A percentile compares a stretch with the other conserved stretches of the same genome.
These are phyloP conservation scores for Myxozyma geophila DNA, from an alignment of 805 yeast species.

Conservation along the genomic window DNA sequence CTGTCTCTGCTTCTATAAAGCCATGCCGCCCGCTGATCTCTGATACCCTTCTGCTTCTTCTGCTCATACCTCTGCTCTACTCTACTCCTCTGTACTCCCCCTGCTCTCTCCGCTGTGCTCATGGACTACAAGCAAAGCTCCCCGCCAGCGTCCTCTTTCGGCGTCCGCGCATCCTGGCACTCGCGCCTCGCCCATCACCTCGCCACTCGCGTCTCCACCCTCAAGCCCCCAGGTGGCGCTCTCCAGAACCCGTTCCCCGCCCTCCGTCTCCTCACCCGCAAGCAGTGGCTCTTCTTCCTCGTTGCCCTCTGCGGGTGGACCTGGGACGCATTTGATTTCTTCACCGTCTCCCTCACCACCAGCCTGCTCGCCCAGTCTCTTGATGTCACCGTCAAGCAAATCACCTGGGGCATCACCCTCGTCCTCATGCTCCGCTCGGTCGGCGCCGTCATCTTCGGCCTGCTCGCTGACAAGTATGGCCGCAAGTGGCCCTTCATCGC, in stretches of 20 bases:
- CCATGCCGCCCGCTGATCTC: background rate
- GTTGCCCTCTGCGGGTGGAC: conserved; percentile 71
- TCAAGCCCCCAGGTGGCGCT: conserved; percentile 41
- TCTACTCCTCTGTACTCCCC: conserved; percentile 1
- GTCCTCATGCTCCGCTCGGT: conserved; percentile 73
- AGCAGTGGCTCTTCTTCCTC: conserved; percentile 64
- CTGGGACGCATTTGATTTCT: conserved; percentile 74
- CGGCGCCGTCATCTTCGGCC: conserved; percentile 71
- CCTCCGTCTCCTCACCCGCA: conserved; percentile 52
- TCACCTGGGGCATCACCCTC: conserved; percentile 75
- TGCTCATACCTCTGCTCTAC: background rate
- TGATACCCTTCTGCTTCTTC: background rate
- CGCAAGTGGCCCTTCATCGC: conserved; percentile 67
- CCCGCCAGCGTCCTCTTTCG: background rate
- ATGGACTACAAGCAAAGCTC: background rate
- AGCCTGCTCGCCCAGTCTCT: conserved; percentile 56
- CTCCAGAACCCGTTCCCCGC: conserved; percentile 64
- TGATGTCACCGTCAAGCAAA: conserved; percentile 51
- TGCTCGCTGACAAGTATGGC: conserved; percentile 65
- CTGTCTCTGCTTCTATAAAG: background rate
- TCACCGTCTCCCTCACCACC: conserved; percentile 62
- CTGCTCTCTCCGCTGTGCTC: too few species aligned
- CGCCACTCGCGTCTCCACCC: conserved; percentile 42
- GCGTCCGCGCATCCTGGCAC: background rate
- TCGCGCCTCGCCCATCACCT: conserved; percentile 41